These are phyloP conservation scores for Cladosporium cucumerinum DNA, from an alignment of 2,329 filamentous ascomycete genomes.

Conservation along the genomic window DNA sequence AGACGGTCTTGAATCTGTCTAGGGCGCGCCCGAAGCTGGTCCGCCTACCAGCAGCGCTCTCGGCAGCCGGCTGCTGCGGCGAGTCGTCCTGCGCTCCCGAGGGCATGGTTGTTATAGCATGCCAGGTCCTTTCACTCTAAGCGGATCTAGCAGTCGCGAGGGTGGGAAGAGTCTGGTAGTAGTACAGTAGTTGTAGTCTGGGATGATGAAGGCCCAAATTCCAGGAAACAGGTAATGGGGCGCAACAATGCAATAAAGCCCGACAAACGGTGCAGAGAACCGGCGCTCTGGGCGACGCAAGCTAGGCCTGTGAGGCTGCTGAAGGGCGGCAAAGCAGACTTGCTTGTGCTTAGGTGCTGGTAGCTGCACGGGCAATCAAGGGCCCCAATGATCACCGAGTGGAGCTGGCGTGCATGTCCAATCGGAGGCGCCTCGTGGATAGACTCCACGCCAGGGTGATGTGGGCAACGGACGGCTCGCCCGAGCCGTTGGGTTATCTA, in stretches of 20 bases:
- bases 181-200: neutral
- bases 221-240: conserved; percentile 7
- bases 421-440: conserved; percentile 1
- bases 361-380: conserved; percentile 5
- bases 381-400: conserved; percentile 1
- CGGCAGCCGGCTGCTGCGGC: conserved; percentile 13
- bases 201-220: neutral
- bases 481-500: conserved; percentile 4
- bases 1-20: conserved; percentile 23
- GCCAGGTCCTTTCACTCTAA: neutral
- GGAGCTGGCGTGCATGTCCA: neutral
- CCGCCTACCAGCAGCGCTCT: conserved; percentile 8
- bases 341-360: neutral
- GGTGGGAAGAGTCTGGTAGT: neutral
- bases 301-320: conserved; percentile 8
- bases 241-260: conserved; percentile 12
- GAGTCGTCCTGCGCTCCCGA: conserved; percentile 16
- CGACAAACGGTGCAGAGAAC: conserved; percentile 13
- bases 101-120: conserved; percentile 7
- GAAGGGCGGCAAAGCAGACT: conserved; percentile 9
- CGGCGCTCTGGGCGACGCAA: conserved; percentile 8
- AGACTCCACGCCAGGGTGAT: conserved; percentile 1
- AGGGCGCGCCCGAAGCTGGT: conserved; percentile 28
- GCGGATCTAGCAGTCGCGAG: neutral
- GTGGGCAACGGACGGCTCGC: conserved; percentile 7